Base-by-base conservation (phyloP, 306 rosid species). In the Purshia tridentata region DNA sequence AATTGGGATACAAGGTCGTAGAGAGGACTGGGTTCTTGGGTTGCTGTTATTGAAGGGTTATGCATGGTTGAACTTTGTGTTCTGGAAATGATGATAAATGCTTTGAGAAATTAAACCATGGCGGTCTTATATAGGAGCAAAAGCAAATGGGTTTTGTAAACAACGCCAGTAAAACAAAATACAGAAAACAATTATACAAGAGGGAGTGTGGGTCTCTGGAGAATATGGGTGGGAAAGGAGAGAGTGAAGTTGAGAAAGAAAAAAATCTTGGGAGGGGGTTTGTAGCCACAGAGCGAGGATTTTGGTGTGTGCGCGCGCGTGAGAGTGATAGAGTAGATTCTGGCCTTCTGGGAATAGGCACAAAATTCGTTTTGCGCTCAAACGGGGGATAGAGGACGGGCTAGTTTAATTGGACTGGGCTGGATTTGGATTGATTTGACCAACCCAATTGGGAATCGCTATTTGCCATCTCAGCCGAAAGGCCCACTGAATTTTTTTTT, bases 1-100 rank as follows among this genome's bases (percentile, higher is more conserved):
- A 87, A 54, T 77, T 79, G 97, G 52, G 87, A 84, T 4, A 78
- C 89, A 9, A 84, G 81, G 84, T 92, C 88, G 67, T 66, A 72
- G 37, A 87, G 67, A 3, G 78, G 45, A 57, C 72, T 15, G 8
- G 85, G 75, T 67, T 93, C 98, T 65, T 80, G 89, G 8, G 66
- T 67, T 65, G 79, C 67, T 4, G 85, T 67, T 15, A 70, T 58
- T 2, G 95, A 72, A 42, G 89, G 73, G 65, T 80, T 85, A 29
- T 78, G 87, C 95, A 90, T 90, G 50, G 76, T 61, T 77, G 45
- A 52, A 16, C 72, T 53, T 76, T 51, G 15, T 16, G 9, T 40
- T 23, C 8, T 12, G 20, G 68, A 15, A 7, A 11, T 6, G 39
- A 10, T 48, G 19, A 37, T 45, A 22, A 76, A n/a, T 7, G 22